Evolutionary conservation across 2,329 filamentous ascomycete genomes (phyloP).

Genomic region (Coniochaeta hoffmannii): DNA sequence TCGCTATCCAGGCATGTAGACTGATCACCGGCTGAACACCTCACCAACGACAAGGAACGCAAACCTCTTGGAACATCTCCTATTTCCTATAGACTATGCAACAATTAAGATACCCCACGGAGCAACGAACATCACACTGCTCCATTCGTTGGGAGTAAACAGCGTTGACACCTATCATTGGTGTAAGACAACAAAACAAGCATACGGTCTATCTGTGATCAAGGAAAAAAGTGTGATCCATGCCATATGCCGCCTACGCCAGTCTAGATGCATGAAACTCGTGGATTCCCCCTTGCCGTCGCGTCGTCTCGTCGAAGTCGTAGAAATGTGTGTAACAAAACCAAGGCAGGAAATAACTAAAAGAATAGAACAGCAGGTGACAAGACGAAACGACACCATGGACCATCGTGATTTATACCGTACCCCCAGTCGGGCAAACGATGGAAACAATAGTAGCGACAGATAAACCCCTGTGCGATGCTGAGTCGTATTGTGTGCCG

Average conservation of each 20-base stretch:
- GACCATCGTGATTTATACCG: not conserved
- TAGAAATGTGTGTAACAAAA: not conserved
- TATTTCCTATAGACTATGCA: no score
- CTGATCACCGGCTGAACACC: no score
- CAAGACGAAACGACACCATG: not conserved
- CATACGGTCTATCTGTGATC: not conserved
- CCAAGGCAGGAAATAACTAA: not conserved
- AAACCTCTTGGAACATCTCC: no score
- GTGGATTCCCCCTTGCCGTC: not conserved
- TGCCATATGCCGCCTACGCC: conserved; percentile 7
- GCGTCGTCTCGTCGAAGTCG: not conserved
- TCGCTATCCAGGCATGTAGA: no score
- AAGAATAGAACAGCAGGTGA: not conserved
- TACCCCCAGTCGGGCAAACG: not conserved
- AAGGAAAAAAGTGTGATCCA: no score
- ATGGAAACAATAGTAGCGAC: not conserved
- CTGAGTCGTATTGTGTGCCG: not conserved
- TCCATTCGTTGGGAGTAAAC: no score
- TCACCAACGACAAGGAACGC: no score
- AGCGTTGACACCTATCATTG: no score
- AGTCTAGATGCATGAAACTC: conserved; percentile 12
- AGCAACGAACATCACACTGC: no score
- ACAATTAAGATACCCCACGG: no score
- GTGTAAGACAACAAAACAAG: not conserved
- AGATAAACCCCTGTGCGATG: not conserved